Conservation (phyloP, 495 filamentous ascomycete species). For the Cercophora newfieldiana region DNA sequence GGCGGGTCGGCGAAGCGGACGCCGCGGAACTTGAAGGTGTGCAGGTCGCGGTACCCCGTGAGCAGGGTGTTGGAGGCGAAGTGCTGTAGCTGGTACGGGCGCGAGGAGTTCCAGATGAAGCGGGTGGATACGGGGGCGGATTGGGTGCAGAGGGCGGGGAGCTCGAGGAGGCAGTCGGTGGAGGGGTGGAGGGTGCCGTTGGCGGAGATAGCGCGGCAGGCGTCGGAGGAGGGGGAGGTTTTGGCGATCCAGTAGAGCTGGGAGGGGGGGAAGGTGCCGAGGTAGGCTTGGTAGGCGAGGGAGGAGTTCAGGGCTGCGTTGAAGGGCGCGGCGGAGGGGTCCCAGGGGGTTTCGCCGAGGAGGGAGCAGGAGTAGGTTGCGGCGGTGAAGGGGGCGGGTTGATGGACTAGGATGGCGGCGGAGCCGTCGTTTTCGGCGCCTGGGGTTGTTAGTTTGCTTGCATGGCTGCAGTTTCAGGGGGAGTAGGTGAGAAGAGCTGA, state of each 20-base stretch:
- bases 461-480: background rate
- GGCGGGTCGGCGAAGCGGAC: conserved; percentile 43
- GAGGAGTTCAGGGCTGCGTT: conserved; percentile 29
- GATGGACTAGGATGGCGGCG: conserved; percentile 31
- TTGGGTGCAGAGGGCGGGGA: conserved; percentile 41
- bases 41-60: conserved; percentile 41
- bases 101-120: conserved; percentile 27
- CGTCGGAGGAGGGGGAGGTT: conserved; percentile 10
- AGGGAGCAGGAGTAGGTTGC: conserved; percentile 27
- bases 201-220: conserved; percentile 31
- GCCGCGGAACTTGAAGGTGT: conserved; percentile 44
- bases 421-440: conserved; percentile 27
- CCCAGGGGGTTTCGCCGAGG: conserved; percentile 33
- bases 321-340: conserved; percentile 33
- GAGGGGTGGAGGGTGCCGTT: conserved; percentile 24
- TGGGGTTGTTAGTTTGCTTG: conserved; percentile 5
- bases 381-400: conserved; percentile 23
- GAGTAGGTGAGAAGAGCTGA: background rate
- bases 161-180: conserved; percentile 21
- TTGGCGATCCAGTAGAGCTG: conserved; percentile 43
- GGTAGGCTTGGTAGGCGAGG: conserved; percentile 35
- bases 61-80: conserved; percentile 32
- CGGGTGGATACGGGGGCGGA: conserved; percentile 35
- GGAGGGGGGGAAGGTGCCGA: conserved; percentile 18
- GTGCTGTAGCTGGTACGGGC: conserved; percentile 36